phyloP scores from a whole-genome alignment of 495 filamentous ascomycete species.

The Aspergillus biplanus region DNA sequence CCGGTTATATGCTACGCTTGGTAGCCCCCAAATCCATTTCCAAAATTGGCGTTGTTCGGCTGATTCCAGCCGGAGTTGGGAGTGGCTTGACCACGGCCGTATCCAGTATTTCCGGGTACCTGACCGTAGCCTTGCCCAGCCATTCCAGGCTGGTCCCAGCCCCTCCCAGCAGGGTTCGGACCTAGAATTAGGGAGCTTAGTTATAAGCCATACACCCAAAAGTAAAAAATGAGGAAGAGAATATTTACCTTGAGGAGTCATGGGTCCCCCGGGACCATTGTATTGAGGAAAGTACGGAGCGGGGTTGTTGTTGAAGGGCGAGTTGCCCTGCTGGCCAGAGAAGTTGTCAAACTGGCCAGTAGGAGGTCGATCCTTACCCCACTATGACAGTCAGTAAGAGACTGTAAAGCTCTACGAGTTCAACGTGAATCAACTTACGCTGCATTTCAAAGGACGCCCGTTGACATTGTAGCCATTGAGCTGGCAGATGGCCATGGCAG shows the following conservation, averaged over 20 bases:
- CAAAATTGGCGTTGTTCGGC: constrained; percentile 51
- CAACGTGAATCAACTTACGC: constrained; percentile 60
- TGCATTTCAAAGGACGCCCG: constrained; percentile 96
- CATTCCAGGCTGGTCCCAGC: constrained; percentile 65
- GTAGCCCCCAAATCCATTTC: constrained; percentile 59
- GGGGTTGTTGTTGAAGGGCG: constrained; percentile 70
- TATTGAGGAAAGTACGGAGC: constrained; percentile 95
- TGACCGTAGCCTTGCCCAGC: constrained; percentile 61
- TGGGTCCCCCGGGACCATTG: constrained; percentile 66
- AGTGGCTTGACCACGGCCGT: constrained; percentile 78
- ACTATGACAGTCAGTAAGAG: constrained; percentile 59
- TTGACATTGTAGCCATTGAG: constrained; percentile 97
- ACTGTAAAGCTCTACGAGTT: background rate
- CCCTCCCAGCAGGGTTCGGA: constrained; percentile 62
- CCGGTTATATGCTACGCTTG: constrained; percentile 45
- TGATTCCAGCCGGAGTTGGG: constrained; percentile 77
- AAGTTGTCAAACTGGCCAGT: constrained; percentile 81
- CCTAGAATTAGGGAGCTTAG: constrained; percentile 44
- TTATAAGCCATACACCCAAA: constrained; percentile 22
- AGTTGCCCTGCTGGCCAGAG: constrained; percentile 66
- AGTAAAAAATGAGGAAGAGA: constrained; percentile 27
- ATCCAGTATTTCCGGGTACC: constrained; percentile 74
- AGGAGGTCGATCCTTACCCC: constrained; percentile 98
- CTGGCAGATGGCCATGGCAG: constrained; percentile 97
- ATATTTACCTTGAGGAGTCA: constrained; percentile 67